These are phyloP conservation scores for Funneliformis mosseae DNA, from an alignment of 192 early-diverging fungal species.

Conservation along the genomic window DNA sequence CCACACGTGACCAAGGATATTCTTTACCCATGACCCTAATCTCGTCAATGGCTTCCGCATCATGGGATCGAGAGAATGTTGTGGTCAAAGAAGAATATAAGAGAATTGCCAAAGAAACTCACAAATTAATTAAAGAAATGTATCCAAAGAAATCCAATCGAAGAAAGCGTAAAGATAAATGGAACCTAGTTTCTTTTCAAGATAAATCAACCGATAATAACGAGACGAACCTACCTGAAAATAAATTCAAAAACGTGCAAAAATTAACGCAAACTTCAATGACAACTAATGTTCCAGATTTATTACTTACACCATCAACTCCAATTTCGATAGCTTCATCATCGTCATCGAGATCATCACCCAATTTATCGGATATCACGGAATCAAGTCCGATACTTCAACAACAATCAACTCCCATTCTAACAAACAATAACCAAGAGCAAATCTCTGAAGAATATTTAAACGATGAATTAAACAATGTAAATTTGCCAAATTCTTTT, in stretches of 20 bases:
- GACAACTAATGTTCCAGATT: background rate
- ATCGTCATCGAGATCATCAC: background rate
- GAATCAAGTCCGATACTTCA: background rate
- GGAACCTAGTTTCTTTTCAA: conserved; percentile 11
- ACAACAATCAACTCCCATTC: too few species aligned
- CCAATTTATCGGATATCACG: background rate
- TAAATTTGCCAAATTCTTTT: background rate
- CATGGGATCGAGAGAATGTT: background rate
- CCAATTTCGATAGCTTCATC: background rate
- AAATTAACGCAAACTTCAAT: background rate
- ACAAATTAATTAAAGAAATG: background rate
- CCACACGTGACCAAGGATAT: background rate
- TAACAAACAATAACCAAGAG: background rate
- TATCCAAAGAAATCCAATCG: background rate
- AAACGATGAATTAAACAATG: background rate
- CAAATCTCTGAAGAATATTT: background rate
- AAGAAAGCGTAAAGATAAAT: conserved; percentile 2
- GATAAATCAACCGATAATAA: background rate
- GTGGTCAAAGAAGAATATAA: background rate
- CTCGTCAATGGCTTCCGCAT: background rate
- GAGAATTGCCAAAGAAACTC: conserved; percentile 14
- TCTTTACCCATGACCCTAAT: conserved; percentile 1
- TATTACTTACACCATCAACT: too few species aligned
- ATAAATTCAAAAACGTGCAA: background rate
- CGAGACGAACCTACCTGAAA: background rate